Evolutionary conservation across 495 filamentous ascomycete species (phyloP), one percentile per base, ranked within the genome.

Genomic region (Aspergillus coremiiformis): DNA sequence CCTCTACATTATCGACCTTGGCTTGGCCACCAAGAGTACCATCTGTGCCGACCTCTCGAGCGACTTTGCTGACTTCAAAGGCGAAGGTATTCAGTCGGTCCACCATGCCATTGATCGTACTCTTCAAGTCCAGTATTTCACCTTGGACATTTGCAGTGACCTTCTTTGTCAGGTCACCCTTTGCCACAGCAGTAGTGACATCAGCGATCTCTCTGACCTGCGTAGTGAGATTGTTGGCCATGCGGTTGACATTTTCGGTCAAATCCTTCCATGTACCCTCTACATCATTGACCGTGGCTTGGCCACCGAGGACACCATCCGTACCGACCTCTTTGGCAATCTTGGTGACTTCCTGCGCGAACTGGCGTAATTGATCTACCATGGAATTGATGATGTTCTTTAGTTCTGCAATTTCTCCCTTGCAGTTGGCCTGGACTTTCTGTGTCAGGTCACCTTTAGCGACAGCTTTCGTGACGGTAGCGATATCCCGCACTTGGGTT

Each of bases 61-160:
- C 93, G 57, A 99, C 93, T 67, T 96, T 96, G 78, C 90, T 97
- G 63, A 99, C 94, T 69, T 99, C 94, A 52, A 93, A 93, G 19
- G 93, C 93, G 57, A 99, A 99, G 1, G 90, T 96, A 54, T 94
- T 89, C 6, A 99, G 80, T 55, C 90, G 84, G 68, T 99, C 94
- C 62, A 99, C 93, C 93, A 99, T 99, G 67, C 89, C 89, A 63
- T 99, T 99, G 70, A 99, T 99, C 1, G 93, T 99, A 60, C 87
- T 87, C 75, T 99, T 99, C 37, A 99, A 75, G 62, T 88, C 86
- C 41, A 95, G 70, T 56, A 99, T 99, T 68, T 99, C 93, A 59
- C 93, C 93, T 62, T 94, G 86, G 37, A 94, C 94, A 58, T 97
- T 90, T 48, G 95, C 94, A 9, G 86, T 86, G 58, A 99, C 94